phyloP scores from a whole-genome alignment of 108 stramenopile genomes.

The Nitzschia sp. region DNA sequence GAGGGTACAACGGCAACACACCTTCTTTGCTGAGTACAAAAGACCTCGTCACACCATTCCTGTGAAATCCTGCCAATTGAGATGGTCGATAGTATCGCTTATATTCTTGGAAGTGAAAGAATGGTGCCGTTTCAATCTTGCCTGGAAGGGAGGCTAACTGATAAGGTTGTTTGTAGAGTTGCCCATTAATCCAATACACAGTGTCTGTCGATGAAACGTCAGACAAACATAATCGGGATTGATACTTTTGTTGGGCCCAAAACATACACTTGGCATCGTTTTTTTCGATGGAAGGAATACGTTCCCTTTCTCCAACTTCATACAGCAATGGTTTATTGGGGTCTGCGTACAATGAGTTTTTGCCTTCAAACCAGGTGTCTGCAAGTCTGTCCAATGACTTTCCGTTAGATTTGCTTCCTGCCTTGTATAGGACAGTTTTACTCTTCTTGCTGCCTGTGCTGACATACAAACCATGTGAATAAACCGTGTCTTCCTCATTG shows the following conservation, averaged over 20 bases:
- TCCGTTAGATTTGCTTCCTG: conserved; percentile 36
- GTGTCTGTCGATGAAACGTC: conserved; percentile 56
- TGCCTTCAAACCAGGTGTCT: conserved; percentile 66
- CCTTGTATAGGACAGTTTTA: conserved; percentile 68
- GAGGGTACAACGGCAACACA: conserved; percentile 47
- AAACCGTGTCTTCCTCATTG: conserved; percentile 51
- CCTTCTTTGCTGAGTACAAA: conserved; percentile 71
- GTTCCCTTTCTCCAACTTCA: conserved; percentile 48
- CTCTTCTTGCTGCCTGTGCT: conserved; percentile 33
- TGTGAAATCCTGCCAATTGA: conserved; percentile 55
- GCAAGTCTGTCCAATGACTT: conserved; percentile 31
- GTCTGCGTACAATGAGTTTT: conserved; percentile 33
- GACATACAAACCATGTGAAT: conserved; percentile 70
- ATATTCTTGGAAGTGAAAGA: conserved; percentile 94
- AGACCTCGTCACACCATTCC: conserved; percentile 18
- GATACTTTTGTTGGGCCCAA: conserved; percentile 83
- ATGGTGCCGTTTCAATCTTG: conserved; percentile 62
- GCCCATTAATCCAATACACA: conserved; percentile 70
- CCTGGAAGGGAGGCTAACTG: conserved; percentile 49
- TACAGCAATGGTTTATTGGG: conserved; percentile 44
- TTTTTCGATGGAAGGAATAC: conserved; percentile 39
- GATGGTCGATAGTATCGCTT: conserved; percentile 73
- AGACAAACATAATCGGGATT: conserved; percentile 65
- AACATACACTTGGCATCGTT: conserved; percentile 77
- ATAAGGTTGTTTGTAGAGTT: conserved; percentile 72